phyloP scores from a whole-genome alignment of 306 rosid genomes.

The Quercus alba region DNA sequence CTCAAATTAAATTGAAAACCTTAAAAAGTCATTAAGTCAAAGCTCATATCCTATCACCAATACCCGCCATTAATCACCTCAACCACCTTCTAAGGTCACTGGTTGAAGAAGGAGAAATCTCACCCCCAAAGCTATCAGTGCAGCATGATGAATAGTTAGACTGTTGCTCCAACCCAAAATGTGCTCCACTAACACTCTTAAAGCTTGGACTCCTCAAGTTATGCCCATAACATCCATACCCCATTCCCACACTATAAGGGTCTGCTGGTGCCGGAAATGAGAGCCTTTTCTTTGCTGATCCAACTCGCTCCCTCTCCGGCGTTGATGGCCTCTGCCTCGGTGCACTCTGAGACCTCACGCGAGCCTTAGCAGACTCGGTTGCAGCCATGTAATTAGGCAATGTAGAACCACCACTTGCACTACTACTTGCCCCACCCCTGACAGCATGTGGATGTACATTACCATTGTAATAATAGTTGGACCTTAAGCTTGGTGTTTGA shows the following conservation, averaged over 20 bases:
- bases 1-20: constrained; percentile 29
- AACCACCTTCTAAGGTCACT: constrained; percentile 83
- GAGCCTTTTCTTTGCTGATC: constrained; percentile 81
- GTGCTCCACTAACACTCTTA: constrained; percentile 65
- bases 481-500: constrained; percentile 88
- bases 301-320: constrained; percentile 84
- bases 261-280: constrained; percentile 87
- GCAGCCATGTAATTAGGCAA: constrained; percentile 98
- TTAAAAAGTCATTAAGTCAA: constrained; percentile 9
- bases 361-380: constrained; percentile 92
- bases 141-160: constrained; percentile 95
- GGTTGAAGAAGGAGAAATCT: constrained; percentile 89
- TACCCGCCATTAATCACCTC: constrained; percentile 49
- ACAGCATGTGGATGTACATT: constrained; percentile 42
- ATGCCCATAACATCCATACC: constrained; percentile 60
- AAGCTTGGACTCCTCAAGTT: constrained; percentile 89
- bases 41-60: constrained; percentile 5
- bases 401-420: constrained; percentile 15
- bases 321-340: constrained; percentile 90
- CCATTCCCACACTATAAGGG: constrained; percentile 44
- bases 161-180: constrained; percentile 68
- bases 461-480: constrained; percentile 66
- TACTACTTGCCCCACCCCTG: constrained; percentile 38
- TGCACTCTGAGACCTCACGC: constrained; percentile 86
- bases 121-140: constrained; percentile 84